Base-by-base conservation (phyloP, 192 early-diverging fungal genomes). In the Dissophora globulifera region DNA sequence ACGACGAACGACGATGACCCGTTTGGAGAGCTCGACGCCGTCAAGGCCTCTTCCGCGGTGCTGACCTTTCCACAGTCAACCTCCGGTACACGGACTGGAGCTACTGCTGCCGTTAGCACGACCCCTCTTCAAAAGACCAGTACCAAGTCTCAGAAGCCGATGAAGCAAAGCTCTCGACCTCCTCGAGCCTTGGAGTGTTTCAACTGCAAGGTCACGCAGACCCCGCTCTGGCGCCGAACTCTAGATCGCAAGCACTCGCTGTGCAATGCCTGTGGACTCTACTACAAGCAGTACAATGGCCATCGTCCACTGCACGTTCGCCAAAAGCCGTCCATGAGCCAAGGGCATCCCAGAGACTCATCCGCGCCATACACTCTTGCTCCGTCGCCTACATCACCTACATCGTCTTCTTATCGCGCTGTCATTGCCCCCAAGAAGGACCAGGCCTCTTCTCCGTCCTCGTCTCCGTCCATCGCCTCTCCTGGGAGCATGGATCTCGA, bases 201-300 rank as follows among this genome's bases (percentile, higher is more conserved):
- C 49, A 95, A 97, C 81, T 97, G 95, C 84, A 63, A 75, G 26
- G 94, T 93, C 6, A 95, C 87, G 23, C 88, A 89, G 47, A 97
- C 95, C 5, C 88, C 93, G 20, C 83, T 97, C 47, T 97, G 95
- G 95, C 87, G 95, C 16, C 81, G 94, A 27, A 88, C 93, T 62
- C 81, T 87, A 17, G 83, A 87, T 31, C 93, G 95, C 50, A 87
- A 90, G 65, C 89, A 92, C 52, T 87, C 92, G 13, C 86, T 97
- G 10, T 97, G 95, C 82, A 97, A 97, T 49, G 94, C 94, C 1
- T 97, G 95, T 63, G 95, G 95, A 4, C 83, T 97, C 47, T 97
- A 91, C 80, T 93, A 85, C 82, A 97, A 96, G 86, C 88, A 96
- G 50, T 95, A 97, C 68, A 89, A 89, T 31, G 86, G 87, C 25